Evolutionary conservation across 306 rosid genomes (phyloP).

Genomic region (Trifolium repens): DNA sequence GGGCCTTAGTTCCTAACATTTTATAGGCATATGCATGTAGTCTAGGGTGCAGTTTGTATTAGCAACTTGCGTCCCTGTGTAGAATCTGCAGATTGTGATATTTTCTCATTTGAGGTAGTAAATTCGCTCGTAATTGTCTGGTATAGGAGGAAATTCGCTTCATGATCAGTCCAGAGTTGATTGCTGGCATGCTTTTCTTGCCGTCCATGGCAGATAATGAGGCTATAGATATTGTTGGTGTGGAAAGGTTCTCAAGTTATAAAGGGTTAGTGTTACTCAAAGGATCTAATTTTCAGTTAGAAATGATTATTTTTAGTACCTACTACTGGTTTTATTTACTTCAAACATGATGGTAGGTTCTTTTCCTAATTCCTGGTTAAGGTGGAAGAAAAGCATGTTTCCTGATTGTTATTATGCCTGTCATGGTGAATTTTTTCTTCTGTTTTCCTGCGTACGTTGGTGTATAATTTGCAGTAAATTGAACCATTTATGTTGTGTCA

Average conservation of each 20-base stretch:
- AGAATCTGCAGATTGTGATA: slow-evolving; percentile 33
- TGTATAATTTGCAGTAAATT: slow-evolving; percentile 1
- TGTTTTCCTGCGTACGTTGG: background rate
- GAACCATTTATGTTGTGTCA: background rate
- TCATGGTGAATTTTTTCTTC: slow-evolving; percentile 10
- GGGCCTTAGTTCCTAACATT: background rate
- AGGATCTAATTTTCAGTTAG: slow-evolving; percentile 33
- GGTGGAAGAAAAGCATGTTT: slow-evolving; percentile 15
- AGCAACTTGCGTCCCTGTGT: slow-evolving; percentile 24
- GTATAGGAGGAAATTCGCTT: slow-evolving; percentile 94
- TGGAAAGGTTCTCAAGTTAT: slow-evolving; percentile 89
- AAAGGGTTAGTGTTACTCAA: slow-evolving; percentile 66
- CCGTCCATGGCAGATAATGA: slow-evolving; percentile 89
- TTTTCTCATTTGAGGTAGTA: slow-evolving; percentile 31
- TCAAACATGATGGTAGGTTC: slow-evolving; percentile 6
- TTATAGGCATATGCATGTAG: slow-evolving; percentile 2
- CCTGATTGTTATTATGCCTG: slow-evolving; percentile 22
- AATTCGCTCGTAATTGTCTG: slow-evolving; percentile 38
- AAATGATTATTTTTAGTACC: slow-evolving; percentile 5
- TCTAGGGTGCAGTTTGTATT: slow-evolving; percentile 22
- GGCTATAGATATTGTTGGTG: slow-evolving; percentile 86
- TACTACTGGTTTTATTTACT: background rate
- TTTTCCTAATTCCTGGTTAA: background rate
- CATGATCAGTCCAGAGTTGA: slow-evolving; percentile 88
- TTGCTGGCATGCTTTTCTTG: slow-evolving; percentile 89